These are phyloP conservation scores for Capronia epimyces DNA, from an alignment of 2,329 filamentous ascomycete species.

Conservation along the genomic window DNA sequence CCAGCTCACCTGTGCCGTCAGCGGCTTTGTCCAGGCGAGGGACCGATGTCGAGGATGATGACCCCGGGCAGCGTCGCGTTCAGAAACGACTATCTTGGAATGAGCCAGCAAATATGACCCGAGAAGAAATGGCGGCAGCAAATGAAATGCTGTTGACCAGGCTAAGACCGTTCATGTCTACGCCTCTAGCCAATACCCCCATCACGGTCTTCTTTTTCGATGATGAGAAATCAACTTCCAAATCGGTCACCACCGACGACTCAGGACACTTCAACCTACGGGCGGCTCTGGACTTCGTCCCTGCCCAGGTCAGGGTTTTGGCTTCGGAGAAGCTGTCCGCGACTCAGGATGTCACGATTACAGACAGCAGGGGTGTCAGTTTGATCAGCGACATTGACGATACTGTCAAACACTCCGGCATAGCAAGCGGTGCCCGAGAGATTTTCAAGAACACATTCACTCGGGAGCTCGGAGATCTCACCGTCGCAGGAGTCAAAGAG, in stretches of 20 bases:
- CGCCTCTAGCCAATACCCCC: constrained; percentile 67
- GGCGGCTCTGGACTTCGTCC: constrained; percentile 79
- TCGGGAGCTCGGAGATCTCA: constrained; percentile 73
- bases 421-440: constrained; percentile 77
- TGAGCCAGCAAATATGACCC: constrained; percentile 58
- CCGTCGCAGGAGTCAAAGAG: constrained; percentile 77
- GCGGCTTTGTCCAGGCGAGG: constrained; percentile 8
- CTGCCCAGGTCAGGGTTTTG: constrained; percentile 80
- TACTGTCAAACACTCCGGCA: constrained; percentile 93
- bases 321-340: constrained; percentile 80
- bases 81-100: constrained; percentile 48
- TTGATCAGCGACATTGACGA: constrained; percentile 97
- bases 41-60: constrained; percentile 23
- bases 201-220: constrained; percentile 97
- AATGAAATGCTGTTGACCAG: constrained; percentile 85
- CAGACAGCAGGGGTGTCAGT: constrained; percentile 74
- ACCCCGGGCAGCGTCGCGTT: constrained; percentile 35
- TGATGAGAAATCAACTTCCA: constrained; percentile 70
- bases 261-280: constrained; percentile 81
- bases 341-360: constrained; percentile 70
- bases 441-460: constrained; percentile 97
- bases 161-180: constrained; percentile 83
- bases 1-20: constrained; percentile 25
- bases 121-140: constrained; percentile 69
- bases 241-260: constrained; percentile 78